phyloP scores from a whole-genome alignment of 1,284 basidiomycete genomes.

The Ceratobasidium sp. region DNA sequence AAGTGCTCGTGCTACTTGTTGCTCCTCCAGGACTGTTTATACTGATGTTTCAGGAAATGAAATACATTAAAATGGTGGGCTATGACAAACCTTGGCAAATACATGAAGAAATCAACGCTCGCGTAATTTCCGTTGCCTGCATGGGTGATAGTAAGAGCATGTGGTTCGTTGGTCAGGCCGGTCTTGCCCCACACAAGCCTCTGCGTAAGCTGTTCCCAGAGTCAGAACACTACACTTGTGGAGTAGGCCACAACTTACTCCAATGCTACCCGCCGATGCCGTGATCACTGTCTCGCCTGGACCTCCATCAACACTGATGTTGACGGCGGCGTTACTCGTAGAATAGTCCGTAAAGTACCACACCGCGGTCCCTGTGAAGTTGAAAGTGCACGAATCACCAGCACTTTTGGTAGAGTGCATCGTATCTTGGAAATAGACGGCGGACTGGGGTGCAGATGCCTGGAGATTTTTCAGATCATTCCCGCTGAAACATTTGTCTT shows the following conservation, averaged over 20 bases:
- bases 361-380: conserved; percentile 19
- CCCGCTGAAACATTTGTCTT: neutral
- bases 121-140: neutral
- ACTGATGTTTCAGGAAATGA: neutral
- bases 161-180: neutral
- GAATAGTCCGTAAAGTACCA: conserved; percentile 29
- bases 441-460: neutral
- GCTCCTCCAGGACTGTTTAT: neutral
- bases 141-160: neutral
- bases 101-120: conserved; percentile 1
- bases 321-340: neutral
- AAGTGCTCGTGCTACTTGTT: neutral
- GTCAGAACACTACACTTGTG: neutral
- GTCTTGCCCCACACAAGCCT: neutral
- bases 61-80: neutral
- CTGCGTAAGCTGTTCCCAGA: neutral
- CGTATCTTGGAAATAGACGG: neutral
- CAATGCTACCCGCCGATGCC: neutral
- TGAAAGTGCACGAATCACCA: conserved; percentile 4
- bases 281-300: neutral
- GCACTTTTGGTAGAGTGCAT: conserved; percentile 8
- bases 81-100: neutral
- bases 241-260: neutral
- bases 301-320: conserved; percentile 30
- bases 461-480: neutral